Percentiles rank a stretch among this genome's conserved stretches.
phyloP scores from a whole-genome alignment of 805 yeast genomes.

The Kodamaea kakaduensis region DNA sequence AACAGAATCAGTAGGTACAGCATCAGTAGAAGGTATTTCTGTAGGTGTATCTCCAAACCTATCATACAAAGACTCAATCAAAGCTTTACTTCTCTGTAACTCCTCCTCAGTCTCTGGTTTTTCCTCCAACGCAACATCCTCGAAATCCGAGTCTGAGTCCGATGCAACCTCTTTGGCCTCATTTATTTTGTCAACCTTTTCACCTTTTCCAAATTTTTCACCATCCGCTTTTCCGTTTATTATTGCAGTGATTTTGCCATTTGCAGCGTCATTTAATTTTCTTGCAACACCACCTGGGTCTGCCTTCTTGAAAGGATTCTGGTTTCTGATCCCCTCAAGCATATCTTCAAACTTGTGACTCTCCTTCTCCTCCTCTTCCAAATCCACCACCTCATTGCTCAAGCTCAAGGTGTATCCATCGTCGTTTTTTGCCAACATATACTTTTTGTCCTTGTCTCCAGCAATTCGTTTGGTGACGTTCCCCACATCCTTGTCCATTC shows the following conservation, averaged over 20 bases:
- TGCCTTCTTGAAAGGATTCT: too few species aligned
- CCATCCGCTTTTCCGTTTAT: constrained; percentile 1
- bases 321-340: too few species aligned
- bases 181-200: too few species aligned
- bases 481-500: constrained; percentile 57
- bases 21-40: not conserved
- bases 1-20: not conserved
- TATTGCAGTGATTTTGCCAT: too few species aligned
- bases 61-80: constrained; percentile 36
- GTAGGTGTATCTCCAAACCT: constrained; percentile 16
- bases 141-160: constrained; percentile 17
- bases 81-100: constrained; percentile 23
- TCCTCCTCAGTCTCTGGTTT: constrained; percentile 25
- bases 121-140: constrained; percentile 21
- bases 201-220: too few species aligned
- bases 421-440: constrained; percentile 68
- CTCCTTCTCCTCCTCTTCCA: constrained; percentile 41
- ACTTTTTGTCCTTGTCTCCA: constrained; percentile 75
- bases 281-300: too few species aligned
- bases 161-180: not conserved
- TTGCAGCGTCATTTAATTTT: too few species aligned
- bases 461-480: constrained; percentile 61
- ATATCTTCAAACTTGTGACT: too few species aligned
- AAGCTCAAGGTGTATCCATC: constrained; percentile 83
- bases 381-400: constrained; percentile 27